Base-by-base conservation (phyloP, 148 eudicot genomes). In the Camellia japonica region DNA sequence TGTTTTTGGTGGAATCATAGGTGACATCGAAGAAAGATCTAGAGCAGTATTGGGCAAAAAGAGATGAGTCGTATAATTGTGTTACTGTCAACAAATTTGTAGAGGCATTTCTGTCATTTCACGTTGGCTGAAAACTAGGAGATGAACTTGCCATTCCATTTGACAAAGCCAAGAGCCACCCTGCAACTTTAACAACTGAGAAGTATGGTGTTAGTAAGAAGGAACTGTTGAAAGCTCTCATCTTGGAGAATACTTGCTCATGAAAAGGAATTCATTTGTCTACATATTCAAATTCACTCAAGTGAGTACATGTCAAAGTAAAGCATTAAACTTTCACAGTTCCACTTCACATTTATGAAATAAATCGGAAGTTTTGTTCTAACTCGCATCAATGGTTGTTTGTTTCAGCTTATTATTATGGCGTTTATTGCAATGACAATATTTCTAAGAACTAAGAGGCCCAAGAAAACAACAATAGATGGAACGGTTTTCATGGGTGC, bases 81-180 rank as follows among this genome's bases (percentile, higher is more conserved):
- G 72, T 91, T 10, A 80, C 90, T 16, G 81, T 85, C 15, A 83
- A 79, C 71, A 91, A 93, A 77, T 91, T 93, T 67, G 82, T 85
- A 1, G 91, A 90, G 64, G 97, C 90, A 60, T 93, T 87, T 78
- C 86, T 83, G 16, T 91, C 91, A 54, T 90, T 70, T 68, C 84
- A 76, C 14, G 78, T 77, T n/a, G 86, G 88, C 7, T 55, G 71
- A 10, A 74, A 23, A 63, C 20, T 83, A 6, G 80, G 78, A 5
- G 82, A 79, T 3, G 90, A 88, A 75, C 83, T 88, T 51, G 74
- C 86, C 30, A 79, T 85, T 59, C 85, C 90, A 4, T 85, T 80
- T 58, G 86, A 88, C 51, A 85, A 83, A 78, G 44, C 78, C 80
- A 88, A 83, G 60, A 81, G 85, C 79, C 90, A 88, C 65, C 88